Percentiles rank a stretch among this genome's conserved stretches.
These are phyloP conservation scores for Salix exigua DNA, from an alignment of 345 rosid genomes.

Conservation along the genomic window DNA sequence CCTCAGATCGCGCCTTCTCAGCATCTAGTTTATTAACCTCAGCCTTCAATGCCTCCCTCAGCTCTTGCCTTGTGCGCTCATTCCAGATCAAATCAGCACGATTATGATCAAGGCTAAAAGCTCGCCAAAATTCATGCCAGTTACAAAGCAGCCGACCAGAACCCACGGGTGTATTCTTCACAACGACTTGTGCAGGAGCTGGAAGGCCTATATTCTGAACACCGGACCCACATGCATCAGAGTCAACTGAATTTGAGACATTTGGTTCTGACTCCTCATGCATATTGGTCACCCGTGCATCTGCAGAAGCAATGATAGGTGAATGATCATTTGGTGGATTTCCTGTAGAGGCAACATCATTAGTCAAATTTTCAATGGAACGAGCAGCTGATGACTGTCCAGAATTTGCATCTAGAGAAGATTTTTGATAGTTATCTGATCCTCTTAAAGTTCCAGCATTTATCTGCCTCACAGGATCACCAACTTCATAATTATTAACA, in stretches of 20 bases:
- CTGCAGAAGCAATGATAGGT: conserved; percentile 32
- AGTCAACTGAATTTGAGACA: conserved; percentile 40
- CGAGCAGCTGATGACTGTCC: conserved; percentile 41
- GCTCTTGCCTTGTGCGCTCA: conserved; percentile 95
- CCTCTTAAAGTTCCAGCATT: conserved; percentile 39
- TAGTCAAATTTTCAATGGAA: conserved; percentile 44
- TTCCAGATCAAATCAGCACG: conserved; percentile 99
- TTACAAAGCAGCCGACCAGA: conserved; percentile 87
- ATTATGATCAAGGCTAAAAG: conserved; percentile 95
- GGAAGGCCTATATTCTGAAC: conserved; percentile 59
- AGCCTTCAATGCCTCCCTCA: conserved; percentile 92
- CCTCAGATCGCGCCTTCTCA: conserved; percentile 96
- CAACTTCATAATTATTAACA: conserved; percentile 50
- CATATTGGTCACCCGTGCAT: conserved; percentile 34
- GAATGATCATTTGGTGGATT: conserved; percentile 49
- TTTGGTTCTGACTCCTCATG: conserved; percentile 47
- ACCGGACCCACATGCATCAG: conserved; percentile 43
- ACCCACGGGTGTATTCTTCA: conserved; percentile 88
- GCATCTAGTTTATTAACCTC: conserved; percentile 96
- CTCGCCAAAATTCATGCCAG: conserved; percentile 99
- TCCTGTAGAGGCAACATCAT: conserved; percentile 40
- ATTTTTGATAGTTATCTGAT: conserved; percentile 46
- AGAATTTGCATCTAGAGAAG: conserved; percentile 42
- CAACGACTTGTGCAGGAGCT: conserved; percentile 97
- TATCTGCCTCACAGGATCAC: conserved; percentile 48